A percentile compares a stretch with the other conserved stretches of the same genome.
Conservation (phyloP, 75 land plant species). For the Pinus albicaulis region DNA sequence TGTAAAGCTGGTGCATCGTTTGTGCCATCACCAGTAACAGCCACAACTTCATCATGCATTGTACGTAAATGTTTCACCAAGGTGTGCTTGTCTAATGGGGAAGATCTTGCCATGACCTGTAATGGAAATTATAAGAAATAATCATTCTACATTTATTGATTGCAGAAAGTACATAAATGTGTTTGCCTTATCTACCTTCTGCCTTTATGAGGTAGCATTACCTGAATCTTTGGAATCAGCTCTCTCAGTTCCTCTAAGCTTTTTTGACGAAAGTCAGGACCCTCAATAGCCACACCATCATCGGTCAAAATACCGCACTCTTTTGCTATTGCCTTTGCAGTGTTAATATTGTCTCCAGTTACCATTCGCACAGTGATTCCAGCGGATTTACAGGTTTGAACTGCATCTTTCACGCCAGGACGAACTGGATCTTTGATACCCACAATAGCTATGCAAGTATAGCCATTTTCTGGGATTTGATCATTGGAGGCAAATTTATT, state of each 20-base stretch:
- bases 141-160: not conserved
- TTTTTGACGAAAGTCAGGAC: constrained; percentile 80
- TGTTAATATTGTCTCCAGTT: constrained; percentile 93
- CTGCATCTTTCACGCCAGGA: constrained; percentile 97
- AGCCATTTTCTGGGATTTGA: constrained; percentile 61
- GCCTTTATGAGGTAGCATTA: constrained; percentile 12
- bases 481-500: constrained; percentile 26
- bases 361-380: constrained; percentile 98
- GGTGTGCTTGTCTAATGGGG: constrained; percentile 89
- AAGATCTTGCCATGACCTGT: constrained; percentile 92
- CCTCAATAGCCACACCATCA: constrained; percentile 90
- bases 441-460: constrained; percentile 77
- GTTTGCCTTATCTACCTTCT: not conserved
- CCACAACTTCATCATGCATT: constrained; percentile 74
- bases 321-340: constrained; percentile 96
- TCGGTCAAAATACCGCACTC: constrained; percentile 97
- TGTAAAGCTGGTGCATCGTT: constrained; percentile 98
- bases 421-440: constrained; percentile 97
- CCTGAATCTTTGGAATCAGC: constrained; percentile 82
- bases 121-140: constrained; percentile 18
- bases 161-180: not conserved
- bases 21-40: constrained; percentile 98
- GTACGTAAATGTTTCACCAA: constrained; percentile 66
- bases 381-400: constrained; percentile 75
- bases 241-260: constrained; percentile 44